These are phyloP conservation scores for Knoxia roxburghii DNA, from an alignment of 257 asterid genomes.

Conservation along the genomic window DNA sequence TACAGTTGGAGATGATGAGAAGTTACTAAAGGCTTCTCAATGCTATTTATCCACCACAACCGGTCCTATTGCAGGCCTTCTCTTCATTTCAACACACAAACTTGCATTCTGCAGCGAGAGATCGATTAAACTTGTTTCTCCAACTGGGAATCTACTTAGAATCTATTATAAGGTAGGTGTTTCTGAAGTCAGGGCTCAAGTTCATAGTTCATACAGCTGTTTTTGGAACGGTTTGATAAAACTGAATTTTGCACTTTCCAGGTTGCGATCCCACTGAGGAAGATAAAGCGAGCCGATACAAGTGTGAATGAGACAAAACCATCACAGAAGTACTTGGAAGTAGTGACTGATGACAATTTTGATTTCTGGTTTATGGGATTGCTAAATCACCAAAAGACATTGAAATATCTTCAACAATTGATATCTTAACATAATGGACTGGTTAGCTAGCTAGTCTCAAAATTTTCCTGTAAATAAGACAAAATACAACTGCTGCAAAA, in stretches of 20 bases:
- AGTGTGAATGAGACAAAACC: conserved; percentile 28
- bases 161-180: conserved; percentile 33
- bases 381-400: conserved; percentile 32
- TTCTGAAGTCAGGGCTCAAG: no score
- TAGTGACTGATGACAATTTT: conserved; percentile 37
- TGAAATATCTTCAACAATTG: conserved; percentile 14
- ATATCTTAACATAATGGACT: no score
- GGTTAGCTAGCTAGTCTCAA: no score
- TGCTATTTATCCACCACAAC: conserved; percentile 4
- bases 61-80: conserved; percentile 1
- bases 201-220: no score
- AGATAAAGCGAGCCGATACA: conserved; percentile 24
- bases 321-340: conserved; percentile 37
- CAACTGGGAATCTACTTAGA: background rate
- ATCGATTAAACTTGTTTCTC: background rate
- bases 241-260: no score
- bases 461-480: no score
- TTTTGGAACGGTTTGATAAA: no score
- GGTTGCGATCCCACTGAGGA: conserved; percentile 35
- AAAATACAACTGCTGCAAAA: no score
- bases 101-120: conserved; percentile 4
- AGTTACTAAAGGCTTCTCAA: background rate
- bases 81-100: background rate
- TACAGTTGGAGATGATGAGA: background rate
- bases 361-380: conserved; percentile 65